A percentile compares a stretch with the other conserved stretches of the same genome.
Evolutionary conservation across 2,329 filamentous ascomycete species (phyloP).

Genomic region (Nemania abortiva): DNA sequence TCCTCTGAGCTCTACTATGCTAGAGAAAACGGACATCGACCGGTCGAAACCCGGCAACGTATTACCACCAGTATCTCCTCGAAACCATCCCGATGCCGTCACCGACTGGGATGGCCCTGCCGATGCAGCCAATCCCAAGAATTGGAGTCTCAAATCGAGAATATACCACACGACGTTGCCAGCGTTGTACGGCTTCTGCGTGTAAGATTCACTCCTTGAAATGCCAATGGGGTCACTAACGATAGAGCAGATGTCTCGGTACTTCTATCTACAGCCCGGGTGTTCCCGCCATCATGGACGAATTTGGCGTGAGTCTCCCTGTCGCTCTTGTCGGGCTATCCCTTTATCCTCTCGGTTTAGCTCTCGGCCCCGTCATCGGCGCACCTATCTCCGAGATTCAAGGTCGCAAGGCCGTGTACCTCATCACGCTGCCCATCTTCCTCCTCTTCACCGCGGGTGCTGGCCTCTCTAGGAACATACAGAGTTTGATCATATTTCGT

Average conservation of each 20-base stretch:
- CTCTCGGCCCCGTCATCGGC: constrained; percentile 68
- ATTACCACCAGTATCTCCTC: no score
- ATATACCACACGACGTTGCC: constrained; percentile 33
- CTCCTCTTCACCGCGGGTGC: constrained; percentile 67
- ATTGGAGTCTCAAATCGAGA: constrained; percentile 25
- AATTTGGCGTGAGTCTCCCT: constrained; percentile 66
- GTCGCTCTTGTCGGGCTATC: constrained; percentile 68
- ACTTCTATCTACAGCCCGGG: constrained; percentile 65
- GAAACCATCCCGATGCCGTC: constrained; percentile 24
- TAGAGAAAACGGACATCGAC: no score
- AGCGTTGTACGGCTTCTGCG: constrained; percentile 33
- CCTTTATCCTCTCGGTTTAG: constrained; percentile 70
- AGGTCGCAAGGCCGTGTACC: constrained; percentile 66
- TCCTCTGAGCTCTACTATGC: no score
- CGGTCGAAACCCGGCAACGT: no score
- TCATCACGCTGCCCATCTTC: constrained; percentile 59
- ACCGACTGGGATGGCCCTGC: constrained; percentile 32
- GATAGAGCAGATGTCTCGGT: constrained; percentile 59
- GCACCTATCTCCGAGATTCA: constrained; percentile 69
- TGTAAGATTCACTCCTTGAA: constrained; percentile 23
- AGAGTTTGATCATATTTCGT: constrained; percentile 57
- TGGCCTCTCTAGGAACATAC: constrained; percentile 63
- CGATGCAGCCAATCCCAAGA: constrained; percentile 30
- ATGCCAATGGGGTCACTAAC: neutral
- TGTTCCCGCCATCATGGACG: constrained; percentile 57